A percentile compares a stretch with the other conserved stretches of the same genome.
Evolutionary conservation across 331 rosid genomes (phyloP).

Genomic region (Rhamnella rubrinervis): DNA sequence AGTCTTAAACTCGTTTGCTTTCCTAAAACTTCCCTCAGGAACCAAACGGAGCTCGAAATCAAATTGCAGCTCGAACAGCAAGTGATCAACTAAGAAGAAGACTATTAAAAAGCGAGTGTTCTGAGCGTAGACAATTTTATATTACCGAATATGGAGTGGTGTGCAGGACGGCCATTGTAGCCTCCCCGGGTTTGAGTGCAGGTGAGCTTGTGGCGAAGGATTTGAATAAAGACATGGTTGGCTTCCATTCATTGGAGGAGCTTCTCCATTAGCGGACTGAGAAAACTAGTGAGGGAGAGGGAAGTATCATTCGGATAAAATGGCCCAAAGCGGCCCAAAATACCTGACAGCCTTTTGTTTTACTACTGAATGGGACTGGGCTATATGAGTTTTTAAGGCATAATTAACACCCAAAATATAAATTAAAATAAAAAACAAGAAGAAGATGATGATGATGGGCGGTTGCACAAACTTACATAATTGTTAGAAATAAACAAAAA

Average conservation of each 20-base stretch:
- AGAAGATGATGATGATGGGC: too few species aligned
- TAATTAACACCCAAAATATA: too few species aligned
- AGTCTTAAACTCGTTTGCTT: background rate
- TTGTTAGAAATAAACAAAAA: too few species aligned
- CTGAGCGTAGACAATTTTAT: background rate
- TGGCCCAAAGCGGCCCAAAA: slow-evolving; percentile 10
- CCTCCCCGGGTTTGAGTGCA: slow-evolving; percentile 38
- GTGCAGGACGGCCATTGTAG: slow-evolving; percentile 52
- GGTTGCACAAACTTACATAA: too few species aligned
- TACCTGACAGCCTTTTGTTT: slow-evolving; percentile 11
- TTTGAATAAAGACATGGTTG: slow-evolving; percentile 41
- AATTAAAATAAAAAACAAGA: too few species aligned
- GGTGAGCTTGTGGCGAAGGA: slow-evolving; percentile 55
- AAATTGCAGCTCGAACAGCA: background rate
- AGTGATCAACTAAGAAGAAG: background rate
- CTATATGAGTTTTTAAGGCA: too few species aligned
- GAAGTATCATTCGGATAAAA: slow-evolving; percentile 39
- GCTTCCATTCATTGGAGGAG: slow-evolving; percentile 33
- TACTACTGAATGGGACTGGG: background rate
- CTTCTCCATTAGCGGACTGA: slow-evolving; percentile 22
- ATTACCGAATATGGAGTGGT: slow-evolving; percentile 64
- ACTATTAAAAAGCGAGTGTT: background rate
- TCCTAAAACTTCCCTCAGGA: slow-evolving; percentile 1
- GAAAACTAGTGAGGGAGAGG: slow-evolving; percentile 24
- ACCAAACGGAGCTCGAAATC: slow-evolving; percentile 4